These are phyloP conservation scores for Misopates orontium DNA, from an alignment of 257 asterid species.

Conservation along the genomic window DNA sequence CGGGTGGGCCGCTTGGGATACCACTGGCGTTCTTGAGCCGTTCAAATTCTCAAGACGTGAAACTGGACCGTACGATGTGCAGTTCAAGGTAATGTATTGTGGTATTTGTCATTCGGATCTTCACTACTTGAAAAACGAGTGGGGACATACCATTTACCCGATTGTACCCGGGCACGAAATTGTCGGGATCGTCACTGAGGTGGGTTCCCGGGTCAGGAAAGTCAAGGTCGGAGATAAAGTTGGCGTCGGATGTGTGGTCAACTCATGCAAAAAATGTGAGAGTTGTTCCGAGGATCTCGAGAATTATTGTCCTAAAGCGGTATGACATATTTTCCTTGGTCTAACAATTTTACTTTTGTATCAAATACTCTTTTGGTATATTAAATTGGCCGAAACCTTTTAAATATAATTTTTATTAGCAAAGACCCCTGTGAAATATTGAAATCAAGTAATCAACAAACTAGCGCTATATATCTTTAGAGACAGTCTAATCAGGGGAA, in stretches of 20 bases:
- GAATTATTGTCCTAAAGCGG: constrained; percentile 33
- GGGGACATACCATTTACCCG: constrained; percentile 37
- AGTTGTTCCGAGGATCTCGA: constrained; percentile 33
- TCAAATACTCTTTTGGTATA: no score
- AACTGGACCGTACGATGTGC: constrained; percentile 21
- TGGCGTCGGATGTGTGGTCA: constrained; percentile 40
- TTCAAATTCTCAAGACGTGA: constrained; percentile 25
- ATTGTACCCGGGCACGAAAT: constrained; percentile 46
- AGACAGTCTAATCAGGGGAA: no score
- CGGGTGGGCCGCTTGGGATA: constrained; percentile 31
- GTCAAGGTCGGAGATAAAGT: constrained; percentile 38
- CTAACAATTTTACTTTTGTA: no score
- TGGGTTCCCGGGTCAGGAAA: constrained; percentile 34
- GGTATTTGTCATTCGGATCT: constrained; percentile 51
- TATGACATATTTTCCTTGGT: background rate
- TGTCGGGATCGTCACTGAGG: constrained; percentile 39
- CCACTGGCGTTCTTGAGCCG: constrained; percentile 24
- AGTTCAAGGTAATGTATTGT: constrained; percentile 31
- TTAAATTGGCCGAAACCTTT: no score
- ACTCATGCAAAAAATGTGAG: constrained; percentile 35
- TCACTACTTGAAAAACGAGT: constrained; percentile 34
- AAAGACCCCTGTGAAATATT: no score
- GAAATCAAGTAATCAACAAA: no score
- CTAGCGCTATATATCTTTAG: no score
- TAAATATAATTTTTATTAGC: no score